phyloP scores from a whole-genome alignment of 306 rosid genomes.

The Acacia melanoxylon region DNA sequence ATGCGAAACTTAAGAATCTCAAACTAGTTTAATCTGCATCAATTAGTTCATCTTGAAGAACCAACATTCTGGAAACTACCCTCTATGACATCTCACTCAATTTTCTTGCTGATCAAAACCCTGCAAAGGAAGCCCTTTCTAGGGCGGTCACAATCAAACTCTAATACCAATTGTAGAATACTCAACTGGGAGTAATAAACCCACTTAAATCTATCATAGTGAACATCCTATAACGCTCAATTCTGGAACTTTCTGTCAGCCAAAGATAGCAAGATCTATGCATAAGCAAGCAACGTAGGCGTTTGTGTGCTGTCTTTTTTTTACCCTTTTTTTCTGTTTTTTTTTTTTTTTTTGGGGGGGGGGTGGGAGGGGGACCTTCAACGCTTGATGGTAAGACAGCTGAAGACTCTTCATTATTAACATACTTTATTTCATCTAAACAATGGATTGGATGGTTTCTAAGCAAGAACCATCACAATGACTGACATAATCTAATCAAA shows the following conservation, averaged over 20 bases:
- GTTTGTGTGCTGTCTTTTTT: neutral
- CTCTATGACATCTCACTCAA: neutral
- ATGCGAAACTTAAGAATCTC: neutral
- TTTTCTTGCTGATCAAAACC: neutral
- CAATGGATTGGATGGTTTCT: neutral
- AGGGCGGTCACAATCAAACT: neutral
- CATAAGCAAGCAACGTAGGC: neutral
- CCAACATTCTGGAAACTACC: neutral
- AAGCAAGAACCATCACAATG: neutral
- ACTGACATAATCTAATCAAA: neutral
- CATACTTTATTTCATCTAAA: neutral
- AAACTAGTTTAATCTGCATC: neutral
- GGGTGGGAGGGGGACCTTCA: neutral
- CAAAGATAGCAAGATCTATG: constrained; percentile 8
- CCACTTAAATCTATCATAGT: neutral
- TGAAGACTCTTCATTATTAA: neutral
- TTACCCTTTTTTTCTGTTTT: too few species aligned
- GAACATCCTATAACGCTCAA: neutral
- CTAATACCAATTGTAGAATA: neutral
- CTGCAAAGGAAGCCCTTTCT: neutral
- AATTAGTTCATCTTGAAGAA: neutral
- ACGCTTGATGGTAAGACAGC: neutral
- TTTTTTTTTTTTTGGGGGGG: too few species aligned
- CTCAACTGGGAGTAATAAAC: neutral
- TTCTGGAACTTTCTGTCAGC: neutral